phyloP scores from a whole-genome alignment of 106 monocot genomes.

The Dioscorea dumetorum region DNA sequence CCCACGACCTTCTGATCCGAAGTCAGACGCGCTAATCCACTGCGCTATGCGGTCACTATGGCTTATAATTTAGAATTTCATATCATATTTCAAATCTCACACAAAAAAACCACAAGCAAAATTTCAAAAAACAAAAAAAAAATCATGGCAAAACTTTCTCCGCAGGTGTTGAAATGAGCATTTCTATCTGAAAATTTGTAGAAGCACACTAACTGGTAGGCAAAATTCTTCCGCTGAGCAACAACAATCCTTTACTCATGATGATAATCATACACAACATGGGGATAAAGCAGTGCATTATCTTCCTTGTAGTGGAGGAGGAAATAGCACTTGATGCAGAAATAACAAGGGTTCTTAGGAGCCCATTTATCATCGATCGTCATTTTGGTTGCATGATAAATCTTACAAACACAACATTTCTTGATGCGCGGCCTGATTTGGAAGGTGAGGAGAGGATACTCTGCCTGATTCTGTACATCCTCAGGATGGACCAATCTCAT shows the following conservation, averaged over 20 bases:
- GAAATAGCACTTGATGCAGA: conserved; percentile 87
- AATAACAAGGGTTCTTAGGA: conserved; percentile 66
- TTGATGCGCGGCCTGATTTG: conserved; percentile 25
- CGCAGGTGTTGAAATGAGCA: too few relatives aligned
- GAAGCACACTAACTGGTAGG: too few relatives aligned
- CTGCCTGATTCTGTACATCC: conserved; percentile 46
- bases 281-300: conserved; percentile 58
- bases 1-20: conserved; percentile 99
- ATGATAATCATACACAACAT: conserved; percentile 60
- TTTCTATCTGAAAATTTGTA: too few relatives aligned
- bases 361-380: conserved; percentile 89
- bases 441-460: conserved; percentile 71
- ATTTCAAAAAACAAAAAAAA: too few relatives aligned
- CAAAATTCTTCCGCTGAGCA: background rate
- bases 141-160: too few relatives aligned
- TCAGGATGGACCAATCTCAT: conserved; percentile 81
- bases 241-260: conserved; percentile 22
- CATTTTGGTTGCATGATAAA: conserved; percentile 67
- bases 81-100: too few relatives aligned
- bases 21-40: conserved; percentile 99
- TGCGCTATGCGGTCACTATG: conserved; percentile 11
- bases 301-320: conserved; percentile 96
- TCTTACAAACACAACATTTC: conserved; percentile 76
- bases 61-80: too few relatives aligned
- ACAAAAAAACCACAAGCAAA: too few relatives aligned